Base-by-base conservation (phyloP, 352 stramenopile genomes). In the Phytophthora pisi region DNA sequence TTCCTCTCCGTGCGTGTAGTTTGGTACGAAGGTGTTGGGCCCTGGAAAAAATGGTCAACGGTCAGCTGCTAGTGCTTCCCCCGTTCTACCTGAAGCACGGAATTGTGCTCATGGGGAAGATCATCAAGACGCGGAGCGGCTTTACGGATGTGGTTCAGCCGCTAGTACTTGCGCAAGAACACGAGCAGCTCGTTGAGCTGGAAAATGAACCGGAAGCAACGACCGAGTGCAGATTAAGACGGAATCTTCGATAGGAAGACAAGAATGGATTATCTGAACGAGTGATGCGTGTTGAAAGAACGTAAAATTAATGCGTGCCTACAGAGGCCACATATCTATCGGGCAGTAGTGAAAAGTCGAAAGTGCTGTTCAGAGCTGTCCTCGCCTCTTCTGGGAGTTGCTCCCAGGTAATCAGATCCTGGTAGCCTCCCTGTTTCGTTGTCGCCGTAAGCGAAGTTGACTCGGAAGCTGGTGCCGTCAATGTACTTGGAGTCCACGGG, bases 71-170 rank as follows among this genome's bases (percentile, higher is more conserved):
- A 43, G 73, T 89, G 8, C 75, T 70, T 46, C 80, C 80, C 31
- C 70, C 68, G 6, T 78, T 54, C 40, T 89, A 81, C 30, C 55
- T 86, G 20, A 78, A 80, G 51, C 77, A 74, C 62, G 81, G 78
- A 15, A 66, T 89, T 34, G 64, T 86, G 40, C 55, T 81, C 23
- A 47, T 57, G 9, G 64, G 66, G 9, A 64, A 61, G 7, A 66
- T 50, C 16, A 67, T 79, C 31, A 72, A 69, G 15, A 81, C 75
- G 23, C 66, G 75, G 26, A 68, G 67, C 28, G 82, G 82, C 5
- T 90, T 90, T 47, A 38, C 77, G 7, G 68, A 80, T 34, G 57
- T 84, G 30, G 77, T 83, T 5, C 74, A 86, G 38, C 74, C 81
- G 20, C 57, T 74, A 18, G 47, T 82, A 34, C 64, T 68, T 23